Conservation (phyloP, 306 rosid species). For the Begonia masoniana region DNA sequence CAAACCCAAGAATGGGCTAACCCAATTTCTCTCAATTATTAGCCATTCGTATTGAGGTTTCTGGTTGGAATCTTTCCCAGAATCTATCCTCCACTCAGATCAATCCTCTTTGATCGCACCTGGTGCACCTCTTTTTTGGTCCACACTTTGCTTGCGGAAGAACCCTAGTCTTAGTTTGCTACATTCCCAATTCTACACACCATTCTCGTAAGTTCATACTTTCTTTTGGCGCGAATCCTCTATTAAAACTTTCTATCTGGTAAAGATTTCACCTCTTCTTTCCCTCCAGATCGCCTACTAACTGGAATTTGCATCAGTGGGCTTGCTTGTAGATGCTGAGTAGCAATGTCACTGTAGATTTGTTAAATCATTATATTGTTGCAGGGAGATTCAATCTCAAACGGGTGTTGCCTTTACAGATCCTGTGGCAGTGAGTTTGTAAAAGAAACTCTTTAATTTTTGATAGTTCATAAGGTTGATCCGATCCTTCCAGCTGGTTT, state of each 20-base stretch:
- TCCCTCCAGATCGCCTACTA: constrained; percentile 26
- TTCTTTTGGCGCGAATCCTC: not conserved
- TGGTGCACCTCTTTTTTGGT: constrained; percentile 14
- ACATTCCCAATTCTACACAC: constrained; percentile 5
- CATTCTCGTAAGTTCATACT: constrained; percentile 7
- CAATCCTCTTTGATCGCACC: constrained; percentile 8
- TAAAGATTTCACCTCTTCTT: not conserved
- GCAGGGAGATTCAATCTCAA: constrained; percentile 71
- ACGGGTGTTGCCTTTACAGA: constrained; percentile 80
- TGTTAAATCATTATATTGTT: not conserved
- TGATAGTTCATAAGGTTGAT: constrained; percentile 23
- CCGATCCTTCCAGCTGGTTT: constrained; percentile 93
- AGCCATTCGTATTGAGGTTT: not conserved
- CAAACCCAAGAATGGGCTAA: not conserved
- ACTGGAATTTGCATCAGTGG: not conserved
- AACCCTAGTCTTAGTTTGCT: constrained; percentile 17
- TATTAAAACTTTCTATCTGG: not conserved
- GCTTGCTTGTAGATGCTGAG: not conserved
- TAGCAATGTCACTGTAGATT: no score
- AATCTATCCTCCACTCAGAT: not conserved
- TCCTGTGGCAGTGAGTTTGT: constrained; percentile 57
- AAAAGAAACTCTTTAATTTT: not conserved
- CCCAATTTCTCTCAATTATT: not conserved
- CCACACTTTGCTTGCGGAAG: constrained; percentile 5
- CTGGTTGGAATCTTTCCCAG: not conserved